Percentiles rank a stretch among this genome's conserved stretches.
phyloP scores from a whole-genome alignment of 2,329 filamentous ascomycete species.

The Sporothrix dimorphospora region DNA sequence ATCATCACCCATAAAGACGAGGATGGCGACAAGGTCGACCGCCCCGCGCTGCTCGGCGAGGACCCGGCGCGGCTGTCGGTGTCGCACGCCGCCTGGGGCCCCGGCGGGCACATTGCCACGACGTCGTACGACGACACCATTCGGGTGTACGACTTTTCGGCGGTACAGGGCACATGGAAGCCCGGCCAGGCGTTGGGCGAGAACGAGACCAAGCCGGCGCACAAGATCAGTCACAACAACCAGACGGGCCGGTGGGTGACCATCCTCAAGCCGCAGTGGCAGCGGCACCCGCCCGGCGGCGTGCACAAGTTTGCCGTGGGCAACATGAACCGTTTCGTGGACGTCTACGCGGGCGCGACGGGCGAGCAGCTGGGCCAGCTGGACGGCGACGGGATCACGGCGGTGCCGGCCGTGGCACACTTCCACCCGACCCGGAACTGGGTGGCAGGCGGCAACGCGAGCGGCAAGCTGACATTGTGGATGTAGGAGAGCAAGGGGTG shows the following conservation, averaged over 20 bases:
- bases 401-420: constrained; percentile 88
- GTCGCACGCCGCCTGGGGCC: constrained; percentile 89
- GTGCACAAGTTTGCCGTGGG: constrained; percentile 89
- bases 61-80: constrained; percentile 84
- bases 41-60: constrained; percentile 75
- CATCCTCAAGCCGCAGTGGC: constrained; percentile 83
- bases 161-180: constrained; percentile 59
- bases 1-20: constrained; percentile 65
- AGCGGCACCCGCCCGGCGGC: constrained; percentile 73
- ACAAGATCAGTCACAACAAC: constrained; percentile 82
- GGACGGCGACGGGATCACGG: constrained; percentile 86
- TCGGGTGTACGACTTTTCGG: constrained; percentile 83
- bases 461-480: constrained; percentile 92
- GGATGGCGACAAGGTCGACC: constrained; percentile 42
- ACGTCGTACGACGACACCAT: constrained; percentile 94
- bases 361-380: constrained; percentile 81
- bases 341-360: constrained; percentile 74
- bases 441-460: constrained; percentile 89
- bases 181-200: constrained; percentile 60
- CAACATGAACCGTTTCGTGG: constrained; percentile 97
- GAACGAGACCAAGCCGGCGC: constrained; percentile 67
- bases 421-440: constrained; percentile 88
- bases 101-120: constrained; percentile 82
- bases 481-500: constrained; percentile 53
- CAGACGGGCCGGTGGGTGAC: constrained; percentile 96